Conservation (phyloP, 345 rosid species). For the Salix suchowensis region DNA sequence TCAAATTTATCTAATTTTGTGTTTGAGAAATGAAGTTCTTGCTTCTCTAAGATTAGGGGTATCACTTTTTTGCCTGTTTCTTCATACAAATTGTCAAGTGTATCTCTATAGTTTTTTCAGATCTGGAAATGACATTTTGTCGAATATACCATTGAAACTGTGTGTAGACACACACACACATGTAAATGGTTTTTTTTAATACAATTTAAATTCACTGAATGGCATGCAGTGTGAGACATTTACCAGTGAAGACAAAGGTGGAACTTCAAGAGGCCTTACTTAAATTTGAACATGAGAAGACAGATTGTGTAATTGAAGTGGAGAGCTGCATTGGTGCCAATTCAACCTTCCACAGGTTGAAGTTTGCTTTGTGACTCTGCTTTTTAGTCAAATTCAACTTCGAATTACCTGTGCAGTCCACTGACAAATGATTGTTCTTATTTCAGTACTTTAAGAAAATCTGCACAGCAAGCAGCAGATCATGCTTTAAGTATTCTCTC, state of each 20-base stretch:
- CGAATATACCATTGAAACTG: not conserved
- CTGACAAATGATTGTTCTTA: conserved; percentile 26
- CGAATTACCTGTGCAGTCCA: conserved; percentile 16
- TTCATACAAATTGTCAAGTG: not conserved
- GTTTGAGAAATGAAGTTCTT: not conserved
- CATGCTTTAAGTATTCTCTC: conserved; percentile 41
- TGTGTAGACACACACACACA: not conserved
- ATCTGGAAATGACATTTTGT: not conserved
- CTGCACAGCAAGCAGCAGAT: conserved; percentile 58
- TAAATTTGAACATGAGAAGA: conserved; percentile 38
- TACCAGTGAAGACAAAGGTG: conserved; percentile 56
- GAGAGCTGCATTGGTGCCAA: conserved; percentile 70
- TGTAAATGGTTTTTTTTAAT: not conserved
- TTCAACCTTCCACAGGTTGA: conserved; percentile 71
- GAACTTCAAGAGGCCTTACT: conserved; percentile 70
- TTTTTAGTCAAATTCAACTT: not conserved
- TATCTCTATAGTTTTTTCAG: not conserved
- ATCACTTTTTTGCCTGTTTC: not conserved
- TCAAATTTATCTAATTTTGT: not conserved
- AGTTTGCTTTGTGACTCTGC: conserved; percentile 8
- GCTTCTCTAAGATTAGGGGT: not conserved
- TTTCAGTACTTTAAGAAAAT: conserved; percentile 56
- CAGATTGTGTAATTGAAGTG: conserved; percentile 75
- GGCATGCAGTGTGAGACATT: conserved; percentile 65
- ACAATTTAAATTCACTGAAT: not conserved